phyloP scores from a whole-genome alignment of 2,329 filamentous ascomycete genomes.

The Fusarium verrucosum region DNA sequence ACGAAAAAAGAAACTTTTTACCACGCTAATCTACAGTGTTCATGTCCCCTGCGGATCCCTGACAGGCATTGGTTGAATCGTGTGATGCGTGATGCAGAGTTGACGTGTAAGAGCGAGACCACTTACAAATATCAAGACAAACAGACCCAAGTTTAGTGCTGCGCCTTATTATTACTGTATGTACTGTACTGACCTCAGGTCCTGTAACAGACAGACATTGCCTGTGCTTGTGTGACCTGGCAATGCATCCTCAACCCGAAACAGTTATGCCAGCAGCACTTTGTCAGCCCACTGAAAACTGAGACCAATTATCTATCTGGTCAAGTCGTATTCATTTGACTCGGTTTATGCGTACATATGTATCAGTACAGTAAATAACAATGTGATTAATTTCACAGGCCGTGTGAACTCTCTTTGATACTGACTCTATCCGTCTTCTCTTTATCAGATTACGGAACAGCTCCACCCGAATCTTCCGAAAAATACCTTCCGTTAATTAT shows the following conservation, averaged over 20 bases:
- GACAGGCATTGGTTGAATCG: slow-evolving; percentile 4
- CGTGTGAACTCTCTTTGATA: neutral
- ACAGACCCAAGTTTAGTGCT: neutral
- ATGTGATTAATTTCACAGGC: neutral
- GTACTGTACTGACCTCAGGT: neutral
- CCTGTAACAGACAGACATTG: neutral
- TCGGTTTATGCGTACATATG: neutral
- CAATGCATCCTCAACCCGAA: slow-evolving; percentile 29
- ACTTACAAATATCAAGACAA: neutral
- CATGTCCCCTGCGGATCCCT: slow-evolving; percentile 29
- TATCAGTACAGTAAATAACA: neutral
- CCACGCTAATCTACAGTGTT: slow-evolving; percentile 27
- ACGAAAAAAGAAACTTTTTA: slow-evolving; percentile 32
- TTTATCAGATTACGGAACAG: slow-evolving; percentile 16
- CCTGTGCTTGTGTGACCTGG: slow-evolving; percentile 33
- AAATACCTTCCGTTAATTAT: slow-evolving; percentile 2
- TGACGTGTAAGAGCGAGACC: slow-evolving; percentile 23
- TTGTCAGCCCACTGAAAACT: slow-evolving; percentile 4
- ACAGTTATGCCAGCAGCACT: slow-evolving; percentile 14
- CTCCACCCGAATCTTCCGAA: slow-evolving; percentile 27
- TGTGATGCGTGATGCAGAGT: slow-evolving; percentile 28
- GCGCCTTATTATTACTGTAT: neutral
- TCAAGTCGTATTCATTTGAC: neutral
- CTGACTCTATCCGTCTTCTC: neutral
- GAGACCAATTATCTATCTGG: neutral